Evolutionary conservation across 2,329 filamentous ascomycete genomes (phyloP).

Genomic region (Fusarium napiforme): DNA sequence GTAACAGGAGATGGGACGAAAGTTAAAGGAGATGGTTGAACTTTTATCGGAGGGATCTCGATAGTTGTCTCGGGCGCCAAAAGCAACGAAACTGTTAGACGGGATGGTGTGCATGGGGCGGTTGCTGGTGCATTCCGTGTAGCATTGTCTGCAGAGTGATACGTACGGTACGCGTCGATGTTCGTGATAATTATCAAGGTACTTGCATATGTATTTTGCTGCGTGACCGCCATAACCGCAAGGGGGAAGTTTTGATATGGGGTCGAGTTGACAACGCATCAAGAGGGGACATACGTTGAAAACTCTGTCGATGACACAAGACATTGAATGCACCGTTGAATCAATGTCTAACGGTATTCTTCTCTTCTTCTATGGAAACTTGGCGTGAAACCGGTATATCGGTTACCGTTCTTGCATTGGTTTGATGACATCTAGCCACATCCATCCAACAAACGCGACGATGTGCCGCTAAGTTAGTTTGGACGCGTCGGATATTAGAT

Average conservation of each 20-base stretch:
- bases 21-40: constrained; percentile 10
- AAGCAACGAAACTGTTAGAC: neutral
- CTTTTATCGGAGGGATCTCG: constrained; percentile 1
- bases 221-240: constrained; percentile 25
- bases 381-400: constrained; percentile 18
- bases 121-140: constrained; percentile 21
- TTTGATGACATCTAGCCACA: constrained; percentile 3
- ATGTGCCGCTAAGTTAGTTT: constrained; percentile 17
- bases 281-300: neutral
- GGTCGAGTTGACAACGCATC: constrained; percentile 16
- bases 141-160: constrained; percentile 23
- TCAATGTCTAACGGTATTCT: neutral
- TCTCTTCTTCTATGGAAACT: constrained; percentile 4
- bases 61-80: neutral
- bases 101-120: constrained; percentile 13
- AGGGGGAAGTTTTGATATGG: constrained; percentile 1
- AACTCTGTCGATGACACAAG: neutral
- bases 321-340: neutral
- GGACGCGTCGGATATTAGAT: constrained; percentile 9
- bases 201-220: constrained; percentile 12
- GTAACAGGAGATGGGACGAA: constrained; percentile 23
- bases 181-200: neutral
- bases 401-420: constrained; percentile 11
- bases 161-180: constrained; percentile 14
- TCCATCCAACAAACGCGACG: constrained; percentile 6